Evolutionary conservation across 176 grass and related monocot species (phyloP).

Genomic region (Triticum monococcum): DNA sequence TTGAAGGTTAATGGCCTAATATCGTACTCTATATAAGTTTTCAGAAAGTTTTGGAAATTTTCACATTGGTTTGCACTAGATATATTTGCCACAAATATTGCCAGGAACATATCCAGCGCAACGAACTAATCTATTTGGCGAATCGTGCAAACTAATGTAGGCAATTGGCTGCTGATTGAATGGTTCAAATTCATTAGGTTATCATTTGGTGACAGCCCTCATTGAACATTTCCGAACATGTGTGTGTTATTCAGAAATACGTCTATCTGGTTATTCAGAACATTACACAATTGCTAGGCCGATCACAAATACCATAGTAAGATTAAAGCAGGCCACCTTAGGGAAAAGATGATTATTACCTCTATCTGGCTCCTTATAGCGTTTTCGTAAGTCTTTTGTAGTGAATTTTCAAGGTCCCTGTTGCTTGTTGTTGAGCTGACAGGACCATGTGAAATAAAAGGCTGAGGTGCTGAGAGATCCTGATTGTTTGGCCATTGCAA

Average conservation of each 20-base stretch:
- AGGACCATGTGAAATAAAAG: conserved; percentile 23
- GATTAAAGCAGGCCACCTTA: background rate
- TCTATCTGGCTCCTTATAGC: conserved; percentile 57
- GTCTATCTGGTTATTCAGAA: no score
- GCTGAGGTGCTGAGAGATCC: conserved; percentile 1
- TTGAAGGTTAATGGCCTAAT: background rate
- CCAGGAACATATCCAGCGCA: background rate
- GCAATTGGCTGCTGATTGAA: background rate
- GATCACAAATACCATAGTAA: background rate
- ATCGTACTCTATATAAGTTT: background rate
- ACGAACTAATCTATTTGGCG: background rate
- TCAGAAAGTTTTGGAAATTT: background rate
- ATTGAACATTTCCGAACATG: background rate
- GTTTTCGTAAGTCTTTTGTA: conserved; percentile 40
- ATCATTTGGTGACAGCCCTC: background rate
- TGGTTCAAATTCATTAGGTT: background rate
- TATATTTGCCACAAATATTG: background rate
- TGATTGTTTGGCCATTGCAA: conserved; percentile 4
- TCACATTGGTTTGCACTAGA: background rate
- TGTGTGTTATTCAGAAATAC: conserved; percentile 21
- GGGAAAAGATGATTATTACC: conserved; percentile 37
- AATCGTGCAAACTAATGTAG: background rate
- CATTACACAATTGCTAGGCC: no score
- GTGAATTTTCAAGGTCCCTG: conserved; percentile 38
- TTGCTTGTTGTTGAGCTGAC: conserved; percentile 11